Conservation (phyloP, 2,329 filamentous ascomycete genomes). For the Coleophoma crateriformis region DNA sequence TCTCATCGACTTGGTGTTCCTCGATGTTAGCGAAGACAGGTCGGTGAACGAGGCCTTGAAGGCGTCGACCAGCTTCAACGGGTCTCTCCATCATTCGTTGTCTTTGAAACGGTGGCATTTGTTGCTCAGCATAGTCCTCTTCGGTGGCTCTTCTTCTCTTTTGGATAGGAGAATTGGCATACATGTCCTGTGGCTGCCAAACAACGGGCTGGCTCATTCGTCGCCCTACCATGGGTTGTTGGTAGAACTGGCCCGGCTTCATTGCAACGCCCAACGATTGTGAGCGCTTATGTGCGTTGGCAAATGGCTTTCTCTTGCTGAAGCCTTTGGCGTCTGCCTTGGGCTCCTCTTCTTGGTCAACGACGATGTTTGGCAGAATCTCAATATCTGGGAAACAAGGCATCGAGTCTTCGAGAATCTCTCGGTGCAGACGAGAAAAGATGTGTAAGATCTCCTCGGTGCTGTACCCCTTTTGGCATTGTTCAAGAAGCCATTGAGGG, state of each 20-base stretch:
- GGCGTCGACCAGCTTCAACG: constrained; percentile 6
- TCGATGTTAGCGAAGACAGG: constrained; percentile 15
- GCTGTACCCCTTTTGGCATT: constrained; percentile 26
- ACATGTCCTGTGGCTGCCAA: constrained; percentile 5
- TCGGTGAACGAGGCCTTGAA: constrained; percentile 10
- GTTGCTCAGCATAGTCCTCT: constrained; percentile 1
- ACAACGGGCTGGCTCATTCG: constrained; percentile 13
- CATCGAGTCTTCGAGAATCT: constrained; percentile 27
- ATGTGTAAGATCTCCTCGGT: constrained; percentile 28
- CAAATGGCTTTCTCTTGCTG: constrained; percentile 12
- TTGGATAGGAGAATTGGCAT: constrained; percentile 5
- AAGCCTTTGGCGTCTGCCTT: constrained; percentile 22
- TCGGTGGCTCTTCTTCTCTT: constrained; percentile 16
- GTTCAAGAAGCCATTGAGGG: constrained; percentile 24
- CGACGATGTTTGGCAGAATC: constrained; percentile 29
- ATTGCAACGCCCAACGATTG: constrained; percentile 22
- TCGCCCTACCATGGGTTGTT: constrained; percentile 4
- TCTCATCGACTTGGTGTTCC: constrained; percentile 15
- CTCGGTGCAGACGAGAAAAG: constrained; percentile 28
- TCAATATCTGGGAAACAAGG: constrained; percentile 33
- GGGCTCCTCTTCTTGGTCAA: constrained; percentile 20
- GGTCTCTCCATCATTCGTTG: constrained; percentile 3
- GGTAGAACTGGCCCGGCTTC: constrained; percentile 5
- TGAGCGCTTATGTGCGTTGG: constrained; percentile 21
- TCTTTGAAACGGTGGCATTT: background rate